These are phyloP conservation scores for Kluyveromyces starmeri DNA, from an alignment of 805 yeast genomes.

Conservation along the genomic window DNA sequence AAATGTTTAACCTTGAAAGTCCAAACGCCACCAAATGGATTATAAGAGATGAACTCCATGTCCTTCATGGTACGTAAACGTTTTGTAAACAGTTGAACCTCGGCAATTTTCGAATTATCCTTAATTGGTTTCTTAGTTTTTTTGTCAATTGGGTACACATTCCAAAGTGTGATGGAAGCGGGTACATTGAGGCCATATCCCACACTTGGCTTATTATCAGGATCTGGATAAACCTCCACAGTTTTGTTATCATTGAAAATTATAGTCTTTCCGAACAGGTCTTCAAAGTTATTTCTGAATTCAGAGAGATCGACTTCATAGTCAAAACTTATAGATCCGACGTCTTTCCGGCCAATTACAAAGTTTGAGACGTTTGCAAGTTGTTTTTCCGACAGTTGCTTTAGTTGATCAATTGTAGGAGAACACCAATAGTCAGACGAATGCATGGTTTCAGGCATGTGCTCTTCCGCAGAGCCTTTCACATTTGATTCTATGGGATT, in stretches of 20 bases:
- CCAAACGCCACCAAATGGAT: slow-evolving; percentile 67
- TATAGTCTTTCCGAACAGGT: slow-evolving; percentile 35
- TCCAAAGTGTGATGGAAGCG: slow-evolving; percentile 61
- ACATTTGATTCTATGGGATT: background rate
- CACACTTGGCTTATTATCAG: slow-evolving; percentile 42
- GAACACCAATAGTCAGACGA: slow-evolving; percentile 58
- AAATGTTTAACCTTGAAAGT: slow-evolving; percentile 82
- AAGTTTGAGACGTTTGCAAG: slow-evolving; percentile 52
- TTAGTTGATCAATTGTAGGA: slow-evolving; percentile 48
- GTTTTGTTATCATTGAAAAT: slow-evolving; percentile 39
- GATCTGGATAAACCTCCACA: slow-evolving; percentile 57
- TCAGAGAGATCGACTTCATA: slow-evolving; percentile 61
- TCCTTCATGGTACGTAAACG: slow-evolving; percentile 49
- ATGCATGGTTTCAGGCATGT: background rate
- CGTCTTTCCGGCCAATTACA: slow-evolving; percentile 57
- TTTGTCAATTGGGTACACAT: slow-evolving; percentile 41
- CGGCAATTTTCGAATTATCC: slow-evolving; percentile 31
- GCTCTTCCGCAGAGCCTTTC: background rate
- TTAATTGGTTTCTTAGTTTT: slow-evolving; percentile 20
- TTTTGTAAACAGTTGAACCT: slow-evolving; percentile 40
- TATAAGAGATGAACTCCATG: slow-evolving; percentile 73
- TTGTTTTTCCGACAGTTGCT: slow-evolving; percentile 36
- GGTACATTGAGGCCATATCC: slow-evolving; percentile 73
- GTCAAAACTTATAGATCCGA: slow-evolving; percentile 58
- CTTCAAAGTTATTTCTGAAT: slow-evolving; percentile 33